phyloP scores from a whole-genome alignment of 495 filamentous ascomycete species.

The Penicillium tannophilum region DNA sequence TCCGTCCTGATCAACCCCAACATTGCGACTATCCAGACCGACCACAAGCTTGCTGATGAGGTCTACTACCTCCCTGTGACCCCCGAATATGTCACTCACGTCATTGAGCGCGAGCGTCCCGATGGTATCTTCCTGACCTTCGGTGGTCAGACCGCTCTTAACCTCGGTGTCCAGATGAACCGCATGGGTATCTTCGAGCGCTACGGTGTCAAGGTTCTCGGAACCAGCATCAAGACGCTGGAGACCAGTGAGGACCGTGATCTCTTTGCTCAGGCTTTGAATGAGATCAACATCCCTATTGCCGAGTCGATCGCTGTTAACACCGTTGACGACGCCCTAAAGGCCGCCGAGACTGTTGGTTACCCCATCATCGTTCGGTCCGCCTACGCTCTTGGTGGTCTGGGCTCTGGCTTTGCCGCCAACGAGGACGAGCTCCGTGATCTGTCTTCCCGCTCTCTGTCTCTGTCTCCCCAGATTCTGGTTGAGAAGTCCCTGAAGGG shows the following conservation, averaged over 20 bases:
- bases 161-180: slow-evolving; percentile 96
- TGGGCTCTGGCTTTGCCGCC: slow-evolving; percentile 95
- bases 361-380: slow-evolving; percentile 98
- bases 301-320: slow-evolving; percentile 90
- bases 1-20: slow-evolving; percentile 98
- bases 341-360: slow-evolving; percentile 81
- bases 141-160: slow-evolving; percentile 93
- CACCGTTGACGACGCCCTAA: slow-evolving; percentile 87
- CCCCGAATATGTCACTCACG: slow-evolving; percentile 95
- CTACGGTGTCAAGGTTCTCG: slow-evolving; percentile 91
- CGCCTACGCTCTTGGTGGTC: slow-evolving; percentile 91
- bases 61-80: slow-evolving; percentile 98
- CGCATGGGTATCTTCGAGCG: slow-evolving; percentile 93
- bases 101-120: slow-evolving; percentile 87
- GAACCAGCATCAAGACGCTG: slow-evolving; percentile 90
- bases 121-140: slow-evolving; percentile 97
- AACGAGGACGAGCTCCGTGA: slow-evolving; percentile 92
- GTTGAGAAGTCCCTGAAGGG: slow-evolving; percentile 99
- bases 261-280: slow-evolving; percentile 86
- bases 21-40: slow-evolving; percentile 97
- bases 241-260: slow-evolving; percentile 96
- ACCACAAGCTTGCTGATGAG: slow-evolving; percentile 95
- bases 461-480: slow-evolving; percentile 93
- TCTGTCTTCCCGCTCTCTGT: slow-evolving; percentile 87
- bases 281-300: slow-evolving; percentile 96